Base-by-base conservation (phyloP, 768 basidiomycete species). In the Kwoniella bestiolae region DNA sequence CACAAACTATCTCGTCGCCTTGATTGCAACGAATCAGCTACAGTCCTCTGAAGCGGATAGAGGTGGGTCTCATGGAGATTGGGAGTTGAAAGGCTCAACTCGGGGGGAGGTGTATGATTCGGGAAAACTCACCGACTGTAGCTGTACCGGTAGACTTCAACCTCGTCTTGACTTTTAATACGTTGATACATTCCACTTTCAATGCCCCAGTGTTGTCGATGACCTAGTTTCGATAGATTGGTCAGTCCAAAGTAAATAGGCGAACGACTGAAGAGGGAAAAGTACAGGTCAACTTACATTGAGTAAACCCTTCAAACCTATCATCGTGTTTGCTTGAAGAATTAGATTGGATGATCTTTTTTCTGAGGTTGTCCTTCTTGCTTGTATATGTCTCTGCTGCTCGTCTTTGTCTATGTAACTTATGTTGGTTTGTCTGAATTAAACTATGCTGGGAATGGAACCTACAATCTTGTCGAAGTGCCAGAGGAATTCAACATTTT, bases 151-250 rank as follows among this genome's bases (percentile, higher is more conserved):
- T 91, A 80, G 91, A 94, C 41, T 69, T 65, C 28, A 70, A 63
- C 34, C 66, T 55, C 73, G 93, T 91, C 82, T 97, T 98, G 79
- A 91, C 88, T 82, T 97, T 97, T 63, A 96, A 85, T 29, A 98
- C 88, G 81, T 97, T 96, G 79, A 98, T 92, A 77, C 94, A 96
- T 84, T 97, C 95, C 45, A 94, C 89, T 67, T 95, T 83, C 68
- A 97, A 85, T 6, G 92, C 94, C 32, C 95, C 95, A 5, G 95
- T 94, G 82, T 98, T 98, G 85, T 98, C 95, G 81, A 98, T 96
- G 70, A 92, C 89, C 91, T 93, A 52, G 0, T 3, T 26, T n/a
- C n/a, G n/a, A 18, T 7, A 9, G 18, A 56, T 18, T 18, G 14
- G 12, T 23, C 12, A 18, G 38, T 28, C 51, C 4, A 56, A 9